Base-by-base conservation (phyloP, 768 basidiomycete genomes). In the Termitomyces sp. region DNA sequence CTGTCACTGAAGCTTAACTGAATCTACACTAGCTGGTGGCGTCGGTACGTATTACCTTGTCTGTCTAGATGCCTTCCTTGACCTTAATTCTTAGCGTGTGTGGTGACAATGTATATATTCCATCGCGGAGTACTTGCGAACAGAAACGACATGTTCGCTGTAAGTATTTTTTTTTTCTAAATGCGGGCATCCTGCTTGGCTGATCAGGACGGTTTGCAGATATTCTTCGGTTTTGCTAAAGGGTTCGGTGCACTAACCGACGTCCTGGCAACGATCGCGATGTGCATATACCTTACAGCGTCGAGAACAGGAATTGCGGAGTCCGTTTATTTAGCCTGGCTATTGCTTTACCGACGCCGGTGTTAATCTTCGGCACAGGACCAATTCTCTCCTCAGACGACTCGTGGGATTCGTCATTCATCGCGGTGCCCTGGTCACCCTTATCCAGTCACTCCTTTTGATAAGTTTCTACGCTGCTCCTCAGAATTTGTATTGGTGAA, bases 211-310 rank as follows among this genome's bases (percentile, higher is more conserved):
- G 30, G 32, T 3, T 53, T 14, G 32, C 50, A 78, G 76, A 64
- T 77, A 8, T 73, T 76, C 60, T 76, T 77, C 50, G 76, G 76
- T 3, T 41, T 79, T 2, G 73, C 75, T 1, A 78, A 78, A 61
- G 77, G 74, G 11, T 76, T 77, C 55, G 74, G 72, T 32, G 73
- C 77, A 14, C 47, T 72, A 0, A 74, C 77, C 3, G 78, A 79
- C 56, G 66, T 79, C 19, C 39, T 77, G 11, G 77, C 78, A 0
- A 79, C 77, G 8, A 64, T 72, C 23, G 75, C 76, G 0, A 74
- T 79, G 73, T 78, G 76, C 61, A 56, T 70, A 3, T 72, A 71
- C 42, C 67, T 79, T 5, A 67, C 68, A 0, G 65, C 68, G 6
- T 63, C 74, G 3, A 72, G 69, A 56, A 76, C 73, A 10, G 76